A percentile compares a stretch with the other conserved stretches of the same genome.
phyloP scores from a whole-genome alignment of 805 yeast genomes.

The Metschnikowia amazonensis region DNA sequence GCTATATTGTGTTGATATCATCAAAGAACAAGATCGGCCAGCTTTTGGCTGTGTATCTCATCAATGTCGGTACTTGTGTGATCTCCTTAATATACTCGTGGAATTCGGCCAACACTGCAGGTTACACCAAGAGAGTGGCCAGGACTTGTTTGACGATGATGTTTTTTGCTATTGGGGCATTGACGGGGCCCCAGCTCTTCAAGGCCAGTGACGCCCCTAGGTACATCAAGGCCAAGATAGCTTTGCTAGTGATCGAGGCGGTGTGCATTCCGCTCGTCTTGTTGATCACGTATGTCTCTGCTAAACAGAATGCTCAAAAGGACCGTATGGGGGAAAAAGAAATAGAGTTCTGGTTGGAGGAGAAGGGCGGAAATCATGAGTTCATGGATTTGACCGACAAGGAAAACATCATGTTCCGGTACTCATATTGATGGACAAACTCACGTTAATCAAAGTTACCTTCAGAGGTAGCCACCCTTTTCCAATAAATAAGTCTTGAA shows the following conservation, averaged over 20 bases:
- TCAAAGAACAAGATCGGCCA: slow-evolving; percentile 39
- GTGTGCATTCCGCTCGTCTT: slow-evolving; percentile 12
- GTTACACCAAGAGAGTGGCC: slow-evolving; percentile 23
- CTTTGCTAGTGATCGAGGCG: slow-evolving; percentile 7
- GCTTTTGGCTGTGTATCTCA: slow-evolving; percentile 46
- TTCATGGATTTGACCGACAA: slow-evolving; percentile 58
- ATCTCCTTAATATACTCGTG: slow-evolving; percentile 58
- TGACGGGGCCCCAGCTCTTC: slow-evolving; percentile 23
- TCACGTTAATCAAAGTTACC: neutral
- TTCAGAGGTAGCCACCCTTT: slow-evolving; percentile 23
- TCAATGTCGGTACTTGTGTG: slow-evolving; percentile 54
- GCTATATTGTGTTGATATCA: slow-evolving; percentile 42
- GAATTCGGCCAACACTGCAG: slow-evolving; percentile 47
- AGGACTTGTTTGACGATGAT: slow-evolving; percentile 21
- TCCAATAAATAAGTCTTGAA: slow-evolving; percentile 52
- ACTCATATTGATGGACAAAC: slow-evolving; percentile 36
- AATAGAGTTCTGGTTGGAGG: slow-evolving; percentile 9
- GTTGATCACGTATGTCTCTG: slow-evolving; percentile 41
- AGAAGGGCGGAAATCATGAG: slow-evolving; percentile 32
- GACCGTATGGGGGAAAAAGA: slow-evolving; percentile 34
- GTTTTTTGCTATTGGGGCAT: slow-evolving; percentile 23
- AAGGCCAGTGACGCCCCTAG: slow-evolving; percentile 11
- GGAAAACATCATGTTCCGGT: slow-evolving; percentile 56
- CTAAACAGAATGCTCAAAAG: slow-evolving; percentile 49
- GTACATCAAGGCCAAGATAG: slow-evolving; percentile 10